Conservation (phyloP, 1,284 basidiomycete genomes). For the Thelephora terrestris region DNA sequence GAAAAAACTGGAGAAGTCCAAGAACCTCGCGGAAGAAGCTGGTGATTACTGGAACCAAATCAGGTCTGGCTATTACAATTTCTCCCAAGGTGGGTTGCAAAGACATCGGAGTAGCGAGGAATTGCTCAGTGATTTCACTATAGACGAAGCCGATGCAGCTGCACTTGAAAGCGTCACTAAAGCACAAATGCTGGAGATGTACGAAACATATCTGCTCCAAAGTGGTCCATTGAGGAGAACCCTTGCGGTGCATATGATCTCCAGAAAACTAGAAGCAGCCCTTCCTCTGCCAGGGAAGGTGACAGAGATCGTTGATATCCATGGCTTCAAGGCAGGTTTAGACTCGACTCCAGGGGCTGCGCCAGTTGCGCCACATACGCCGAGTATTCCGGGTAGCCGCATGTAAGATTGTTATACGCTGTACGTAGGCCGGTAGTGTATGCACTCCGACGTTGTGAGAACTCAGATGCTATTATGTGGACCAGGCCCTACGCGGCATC, state of each 20-base stretch:
- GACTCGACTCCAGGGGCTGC: constrained; percentile 15
- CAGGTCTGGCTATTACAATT: constrained; percentile 18
- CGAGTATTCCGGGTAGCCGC: no score
- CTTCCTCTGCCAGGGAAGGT: neutral
- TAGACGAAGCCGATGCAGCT: constrained; percentile 18
- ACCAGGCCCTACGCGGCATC: no score
- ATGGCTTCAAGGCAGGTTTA: constrained; percentile 15
- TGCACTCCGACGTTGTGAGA: no score
- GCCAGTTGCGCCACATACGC: constrained; percentile 8
- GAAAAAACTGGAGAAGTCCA: constrained; percentile 17
- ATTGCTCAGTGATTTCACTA: neutral
- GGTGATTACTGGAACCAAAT: constrained; percentile 19
- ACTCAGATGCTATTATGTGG: no score
- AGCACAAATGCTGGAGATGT: constrained; percentile 15
- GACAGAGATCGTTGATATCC: constrained; percentile 8
- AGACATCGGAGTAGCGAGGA: neutral
- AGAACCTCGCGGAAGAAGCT: constrained; percentile 21
- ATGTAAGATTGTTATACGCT: no score
- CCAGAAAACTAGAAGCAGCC: constrained; percentile 13
- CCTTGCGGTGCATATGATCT: constrained; percentile 20
- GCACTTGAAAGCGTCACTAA: constrained; percentile 13
- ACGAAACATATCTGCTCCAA: constrained; percentile 17
- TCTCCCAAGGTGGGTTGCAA: constrained; percentile 15
- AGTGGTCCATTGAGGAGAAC: constrained; percentile 17
- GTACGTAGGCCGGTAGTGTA: no score